phyloP scores from a whole-genome alignment of 2,329 filamentous ascomycete species.

The Aureobasidium leucospermi region DNA sequence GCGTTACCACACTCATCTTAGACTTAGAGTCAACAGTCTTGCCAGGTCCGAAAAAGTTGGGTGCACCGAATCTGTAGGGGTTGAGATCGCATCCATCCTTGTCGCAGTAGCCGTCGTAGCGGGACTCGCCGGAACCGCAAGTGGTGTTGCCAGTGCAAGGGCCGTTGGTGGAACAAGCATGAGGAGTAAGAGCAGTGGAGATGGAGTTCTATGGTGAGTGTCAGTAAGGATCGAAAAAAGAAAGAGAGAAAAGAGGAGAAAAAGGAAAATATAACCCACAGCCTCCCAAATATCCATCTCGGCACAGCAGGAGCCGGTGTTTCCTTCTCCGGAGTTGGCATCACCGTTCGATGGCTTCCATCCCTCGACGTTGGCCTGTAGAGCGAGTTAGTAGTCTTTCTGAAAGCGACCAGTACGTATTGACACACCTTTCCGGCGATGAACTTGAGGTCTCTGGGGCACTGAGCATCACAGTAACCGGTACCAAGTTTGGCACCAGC shows the following conservation, averaged over 20 bases:
- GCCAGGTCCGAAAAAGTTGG: conserved; percentile 51
- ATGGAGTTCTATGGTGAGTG: conserved; percentile 46
- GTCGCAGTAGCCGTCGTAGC: conserved; percentile 56
- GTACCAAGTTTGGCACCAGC: conserved; percentile 52
- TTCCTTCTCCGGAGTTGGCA: conserved; percentile 24
- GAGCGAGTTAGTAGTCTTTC: neutral
- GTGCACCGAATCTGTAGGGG: conserved; percentile 58
- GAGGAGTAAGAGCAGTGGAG: conserved; percentile 57
- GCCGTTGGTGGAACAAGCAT: conserved; percentile 50
- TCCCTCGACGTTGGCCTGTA: conserved; percentile 17
- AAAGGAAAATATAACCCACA: neutral
- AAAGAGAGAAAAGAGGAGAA: too few species aligned
- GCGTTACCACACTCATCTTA: too few species aligned
- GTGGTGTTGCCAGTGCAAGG: conserved; percentile 43
- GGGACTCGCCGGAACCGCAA: conserved; percentile 46
- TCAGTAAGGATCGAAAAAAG: neutral
- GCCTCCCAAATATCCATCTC: conserved; percentile 67
- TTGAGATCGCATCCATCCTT: conserved; percentile 60
- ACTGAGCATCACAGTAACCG: conserved; percentile 48
- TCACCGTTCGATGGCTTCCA: conserved; percentile 22
- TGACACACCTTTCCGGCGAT: conserved; percentile 18
- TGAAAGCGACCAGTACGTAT: accelerated
- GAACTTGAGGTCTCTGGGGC: conserved; percentile 31
- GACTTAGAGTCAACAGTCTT: conserved; percentile 49
- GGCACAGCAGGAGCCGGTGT: conserved; percentile 55